Percentiles rank a stretch among this genome's conserved stretches.
Evolutionary conservation across 1,284 basidiomycete genomes (phyloP).

Genomic region (Malassezia sympodialis): DNA sequence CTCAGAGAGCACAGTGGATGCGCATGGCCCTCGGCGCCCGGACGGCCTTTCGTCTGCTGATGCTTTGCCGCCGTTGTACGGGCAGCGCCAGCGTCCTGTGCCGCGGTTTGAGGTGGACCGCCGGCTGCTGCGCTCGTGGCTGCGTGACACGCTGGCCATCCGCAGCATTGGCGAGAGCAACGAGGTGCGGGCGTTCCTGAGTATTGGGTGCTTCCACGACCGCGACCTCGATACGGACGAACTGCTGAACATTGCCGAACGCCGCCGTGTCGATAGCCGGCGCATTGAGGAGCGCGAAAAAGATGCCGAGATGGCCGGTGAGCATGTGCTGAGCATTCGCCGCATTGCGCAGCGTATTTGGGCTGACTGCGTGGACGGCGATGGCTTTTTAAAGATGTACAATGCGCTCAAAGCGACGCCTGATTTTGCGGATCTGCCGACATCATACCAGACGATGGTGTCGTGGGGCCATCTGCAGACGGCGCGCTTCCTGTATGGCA

Average conservation of each 20-base stretch:
- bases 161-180: slow-evolving; percentile 34
- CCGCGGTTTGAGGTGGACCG: slow-evolving; percentile 33
- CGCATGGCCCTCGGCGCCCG: neutral
- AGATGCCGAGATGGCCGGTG: slow-evolving; percentile 34
- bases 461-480: slow-evolving; percentile 40
- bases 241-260: slow-evolving; percentile 31
- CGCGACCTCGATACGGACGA: slow-evolving; percentile 25
- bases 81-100: slow-evolving; percentile 14
- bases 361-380: slow-evolving; percentile 39
- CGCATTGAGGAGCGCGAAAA: slow-evolving; percentile 33
- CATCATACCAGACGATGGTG: slow-evolving; percentile 37
- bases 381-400: slow-evolving; percentile 40
- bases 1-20: neutral
- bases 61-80: slow-evolving; percentile 3
- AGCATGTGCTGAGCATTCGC: slow-evolving; percentile 38
- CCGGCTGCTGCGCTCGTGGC: slow-evolving; percentile 38
- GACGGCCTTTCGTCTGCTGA: slow-evolving; percentile 1
- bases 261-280: slow-evolving; percentile 28
- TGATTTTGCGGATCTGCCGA: slow-evolving; percentile 29
- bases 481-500: slow-evolving; percentile 38
- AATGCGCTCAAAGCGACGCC: slow-evolving; percentile 28
- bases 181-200: slow-evolving; percentile 39
- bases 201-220: slow-evolving; percentile 32
- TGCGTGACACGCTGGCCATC: slow-evolving; percentile 40
- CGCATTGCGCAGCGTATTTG: slow-evolving; percentile 35